These are phyloP conservation scores for Flaveria linearis DNA, from an alignment of 129 eudicot species.

Conservation along the genomic window DNA sequence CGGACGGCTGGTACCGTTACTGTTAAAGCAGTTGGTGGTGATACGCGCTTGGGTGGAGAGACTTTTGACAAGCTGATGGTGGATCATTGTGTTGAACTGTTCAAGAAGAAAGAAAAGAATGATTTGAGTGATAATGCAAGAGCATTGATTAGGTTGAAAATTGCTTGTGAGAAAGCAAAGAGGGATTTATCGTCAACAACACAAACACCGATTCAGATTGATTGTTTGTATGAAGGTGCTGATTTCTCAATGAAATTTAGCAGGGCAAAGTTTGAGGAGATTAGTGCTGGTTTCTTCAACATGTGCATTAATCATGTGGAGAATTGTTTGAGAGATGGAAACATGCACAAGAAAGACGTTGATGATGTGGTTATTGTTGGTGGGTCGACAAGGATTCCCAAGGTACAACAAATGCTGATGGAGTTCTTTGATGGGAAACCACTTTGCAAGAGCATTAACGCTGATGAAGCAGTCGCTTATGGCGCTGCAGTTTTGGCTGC, in stretches of 20 bases:
- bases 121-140: not conserved
- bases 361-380: slow-evolving; percentile 11
- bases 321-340: slow-evolving; percentile 5
- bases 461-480: slow-evolving; percentile 2
- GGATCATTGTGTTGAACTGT: slow-evolving; percentile 12
- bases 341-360: not conserved
- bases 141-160: not conserved
- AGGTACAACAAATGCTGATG: slow-evolving; percentile 4
- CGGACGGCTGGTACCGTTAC: slow-evolving; percentile 1
- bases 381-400: not conserved
- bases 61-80: slow-evolving; percentile 8
- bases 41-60: not conserved
- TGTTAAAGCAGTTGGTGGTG: slow-evolving; percentile 7
- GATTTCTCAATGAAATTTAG: not conserved
- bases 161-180: slow-evolving; percentile 1
- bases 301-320: slow-evolving; percentile 1
- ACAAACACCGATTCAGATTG: not conserved
- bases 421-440: not conserved
- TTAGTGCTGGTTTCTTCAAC: not conserved
- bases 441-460: slow-evolving; percentile 9
- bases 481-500: slow-evolving; percentile 10
- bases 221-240: not conserved
- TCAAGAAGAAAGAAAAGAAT: slow-evolving; percentile 4
- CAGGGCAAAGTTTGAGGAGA: slow-evolving; percentile 7
- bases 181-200: slow-evolving; percentile 5